Evolutionary conservation across 192 early-diverging fungal species (phyloP).

Genomic region (Neocallimastix lanati): DNA sequence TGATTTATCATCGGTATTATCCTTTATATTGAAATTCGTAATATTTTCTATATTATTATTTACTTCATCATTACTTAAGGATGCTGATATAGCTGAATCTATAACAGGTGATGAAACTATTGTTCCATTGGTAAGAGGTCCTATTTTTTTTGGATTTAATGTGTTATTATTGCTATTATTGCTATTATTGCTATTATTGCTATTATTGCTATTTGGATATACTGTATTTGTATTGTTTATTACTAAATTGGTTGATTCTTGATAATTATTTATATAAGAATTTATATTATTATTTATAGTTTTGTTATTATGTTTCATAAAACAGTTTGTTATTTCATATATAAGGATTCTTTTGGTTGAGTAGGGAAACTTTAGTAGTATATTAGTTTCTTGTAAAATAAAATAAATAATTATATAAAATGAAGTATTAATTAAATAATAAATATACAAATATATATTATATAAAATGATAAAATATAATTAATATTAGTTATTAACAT

Average conservation of each 20-base stretch:
- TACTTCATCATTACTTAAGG: neutral
- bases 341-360: slow-evolving; percentile 40
- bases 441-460: no score
- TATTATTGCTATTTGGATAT: no score
- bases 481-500: no score
- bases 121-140: no score
- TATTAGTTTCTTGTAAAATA: slow-evolving; percentile 62
- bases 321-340: slow-evolving; percentile 38
- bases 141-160: no score
- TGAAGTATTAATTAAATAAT: no score
- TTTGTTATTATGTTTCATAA: slow-evolving; percentile 10
- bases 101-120: no score
- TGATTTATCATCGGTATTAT: neutral
- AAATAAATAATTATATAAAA: no score
- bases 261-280: neutral
- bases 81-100: no score
- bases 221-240: neutral
- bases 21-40: neutral
- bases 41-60: neutral
- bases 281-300: slow-evolving; percentile 17
- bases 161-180: no score
- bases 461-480: no score
- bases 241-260: neutral
- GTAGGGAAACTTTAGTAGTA: slow-evolving; percentile 47
- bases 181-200: no score